Evolutionary conservation across 2,329 filamentous ascomycete species (phyloP), one percentile per base, ranked within the genome.

Genomic region (Beauveria varroae): DNA sequence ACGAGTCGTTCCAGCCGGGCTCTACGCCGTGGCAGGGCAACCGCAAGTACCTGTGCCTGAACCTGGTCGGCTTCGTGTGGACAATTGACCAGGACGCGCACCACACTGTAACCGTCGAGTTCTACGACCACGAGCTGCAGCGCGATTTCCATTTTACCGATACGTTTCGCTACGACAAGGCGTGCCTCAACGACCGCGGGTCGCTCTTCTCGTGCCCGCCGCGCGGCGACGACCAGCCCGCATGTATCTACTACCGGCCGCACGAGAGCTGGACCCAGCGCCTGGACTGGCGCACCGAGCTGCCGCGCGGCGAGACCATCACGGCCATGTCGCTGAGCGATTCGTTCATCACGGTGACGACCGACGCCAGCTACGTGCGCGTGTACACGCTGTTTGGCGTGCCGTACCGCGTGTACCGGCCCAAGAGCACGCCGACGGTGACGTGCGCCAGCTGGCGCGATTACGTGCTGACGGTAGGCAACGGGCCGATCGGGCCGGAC

Each of bases 61-160:
- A 98, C 71, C 78, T 99, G 63, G 90, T 93, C 58, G 95, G 96
- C 1, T 95, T 96, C 69, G 90, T 97, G 9, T 99, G 95, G 91
- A 98, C 93, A 0, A 91, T 99, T 20, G 90, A 96, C 67, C 95
- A 99, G 74, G 93, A 97, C 69, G 90, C 89, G 0, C 89, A 93
- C 68, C 86, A 98, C 71, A 99, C 95, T 1, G 88, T 99, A 12
- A 97, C 93, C 0, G 93, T 98, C 2, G 95, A 98, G 69, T 99
- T 99, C 72, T 97, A 98, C 72, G 96, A 99, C 73, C 89, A 92
- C 62, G 92, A 96, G 67, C 87, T 89, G 63, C 89, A 96, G 72
- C 85, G 93, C 53, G 92, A 98, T 72, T 97, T 97, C 69, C 95
- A 98, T 76, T 98, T 99, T 72, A 98, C 93, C 14, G 95, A 99